phyloP scores from a whole-genome alignment of 768 basidiomycete species.

The Terana coerulea region DNA sequence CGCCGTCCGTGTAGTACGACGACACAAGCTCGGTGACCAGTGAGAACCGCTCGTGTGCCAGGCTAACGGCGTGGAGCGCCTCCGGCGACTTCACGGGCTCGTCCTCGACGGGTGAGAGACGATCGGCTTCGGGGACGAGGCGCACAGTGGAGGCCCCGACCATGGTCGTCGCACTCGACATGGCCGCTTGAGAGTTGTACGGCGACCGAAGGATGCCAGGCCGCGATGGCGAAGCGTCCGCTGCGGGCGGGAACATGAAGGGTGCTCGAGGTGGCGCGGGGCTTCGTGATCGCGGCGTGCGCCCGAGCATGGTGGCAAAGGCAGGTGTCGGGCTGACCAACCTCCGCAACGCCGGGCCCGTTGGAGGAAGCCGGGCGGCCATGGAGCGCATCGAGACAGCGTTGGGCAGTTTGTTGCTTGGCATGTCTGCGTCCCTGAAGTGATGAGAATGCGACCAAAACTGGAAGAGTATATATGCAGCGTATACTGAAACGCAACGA shows the following conservation, averaged over 20 bases:
- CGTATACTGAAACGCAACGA: slow-evolving; percentile 37
- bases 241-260: not conserved
- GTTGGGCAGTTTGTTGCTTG: slow-evolving; percentile 14
- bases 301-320: slow-evolving; percentile 8
- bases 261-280: slow-evolving; percentile 3
- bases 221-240: not conserved
- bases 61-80: not conserved
- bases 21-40: slow-evolving; percentile 13
- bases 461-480: slow-evolving; percentile 49
- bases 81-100: not conserved
- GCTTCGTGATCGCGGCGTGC: slow-evolving; percentile 2
- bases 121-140: slow-evolving; percentile 11
- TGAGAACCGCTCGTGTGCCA: slow-evolving; percentile 6
- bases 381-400: slow-evolving; percentile 17
- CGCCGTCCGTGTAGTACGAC: slow-evolving; percentile 10
- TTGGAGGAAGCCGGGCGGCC: slow-evolving; percentile 9
- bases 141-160: slow-evolving; percentile 12
- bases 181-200: slow-evolving; percentile 5
- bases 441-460: slow-evolving; percentile 53
- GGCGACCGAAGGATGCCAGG: not conserved
- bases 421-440: slow-evolving; percentile 34
- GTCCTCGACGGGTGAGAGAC: not conserved
- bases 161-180: not conserved
- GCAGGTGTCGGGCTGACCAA: slow-evolving; percentile 8
- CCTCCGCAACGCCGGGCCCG: slow-evolving; percentile 6